Base-by-base conservation (phyloP, 148 eudicot genomes). In the Silene conica region DNA sequence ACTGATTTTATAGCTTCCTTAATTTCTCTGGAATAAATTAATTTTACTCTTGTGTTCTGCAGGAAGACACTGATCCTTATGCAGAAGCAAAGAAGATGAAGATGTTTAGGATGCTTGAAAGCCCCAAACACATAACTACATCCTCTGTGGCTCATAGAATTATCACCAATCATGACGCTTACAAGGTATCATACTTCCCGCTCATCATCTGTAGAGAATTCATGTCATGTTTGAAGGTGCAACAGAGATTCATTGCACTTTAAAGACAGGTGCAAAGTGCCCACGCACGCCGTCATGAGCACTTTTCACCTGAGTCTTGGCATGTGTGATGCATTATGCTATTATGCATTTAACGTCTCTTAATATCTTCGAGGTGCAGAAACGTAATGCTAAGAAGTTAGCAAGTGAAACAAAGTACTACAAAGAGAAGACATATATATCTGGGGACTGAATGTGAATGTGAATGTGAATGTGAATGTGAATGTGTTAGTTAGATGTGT, bases 391-490 rank as follows among this genome's bases (percentile, higher is more conserved):
- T 64, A 89, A 87, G 83, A 93, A 93, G 82, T 87, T 85, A 84
- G 90, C 83, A 73, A 93, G 97, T 41, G 98, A 93, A 83, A 91
- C 80, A 76, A 91, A 82, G 75, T 93, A 89, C 75, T 93, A 93
- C 9, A 81, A 81, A 26, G 81, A 87, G 80, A 93, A 86, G 89
- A 85, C 72, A 26, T 91, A 74, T 67, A 83, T 91, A 6, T 81
- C 88, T 0, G 92, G 92, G 18, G 96, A 91, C 74, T 91, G 2
- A 26, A 26, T 26, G 28, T 26, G 71, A 85, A 38, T n/a, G 56
- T 65, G 45, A n/a, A n/a, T n/a, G n/a, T n/a, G n/a, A n/a, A n/a
- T n/a, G n/a, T 91, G 2, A 26, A 26, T 26, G 28, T 26, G 71
- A 85, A 38, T n/a, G 56, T 65, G 45, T 5, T 57, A 63, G 22